Percentiles rank a stretch among this genome's conserved stretches.
Evolutionary conservation across 1,284 basidiomycete species (phyloP).

Genomic region (Laetiporus sulphureus): DNA sequence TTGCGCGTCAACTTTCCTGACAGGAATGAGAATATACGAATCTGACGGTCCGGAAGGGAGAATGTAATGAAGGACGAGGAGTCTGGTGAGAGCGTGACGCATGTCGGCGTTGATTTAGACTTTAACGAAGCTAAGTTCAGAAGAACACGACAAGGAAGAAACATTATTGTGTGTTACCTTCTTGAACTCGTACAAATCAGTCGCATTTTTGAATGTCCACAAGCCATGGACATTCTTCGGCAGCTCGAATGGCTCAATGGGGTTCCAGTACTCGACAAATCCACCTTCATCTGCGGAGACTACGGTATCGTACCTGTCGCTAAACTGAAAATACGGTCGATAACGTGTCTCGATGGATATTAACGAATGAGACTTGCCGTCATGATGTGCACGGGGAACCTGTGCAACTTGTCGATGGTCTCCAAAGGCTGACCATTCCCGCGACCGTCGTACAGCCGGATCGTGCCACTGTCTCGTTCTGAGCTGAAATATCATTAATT

Average conservation of each 20-base stretch:
- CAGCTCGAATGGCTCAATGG: conserved; percentile 77
- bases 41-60: conserved; percentile 87
- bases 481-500: conserved; percentile 47
- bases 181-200: conserved; percentile 97
- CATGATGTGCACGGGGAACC: conserved; percentile 87
- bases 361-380: conserved; percentile 47
- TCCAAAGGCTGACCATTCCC: conserved; percentile 77
- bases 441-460: conserved; percentile 90
- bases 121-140: conserved; percentile 33
- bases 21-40: conserved; percentile 91
- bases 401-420: conserved; percentile 73
- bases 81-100: conserved; percentile 86
- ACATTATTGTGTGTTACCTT: conserved; percentile 50
- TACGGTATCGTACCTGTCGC: conserved; percentile 84
- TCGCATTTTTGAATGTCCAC: conserved; percentile 89
- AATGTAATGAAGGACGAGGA: conserved; percentile 86
- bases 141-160: not conserved
- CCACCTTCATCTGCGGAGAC: conserved; percentile 93
- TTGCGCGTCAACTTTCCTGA: conserved; percentile 86
- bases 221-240: conserved; percentile 75
- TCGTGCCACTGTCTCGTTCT: conserved; percentile 67
- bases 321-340: conserved; percentile 56
- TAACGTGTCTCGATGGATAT: not conserved
- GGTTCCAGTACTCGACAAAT: conserved; percentile 97
- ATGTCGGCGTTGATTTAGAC: conserved; percentile 89